Percentiles rank a stretch among this genome's conserved stretches.
These are phyloP conservation scores for Penicillium cataractarum DNA, from an alignment of 495 filamentous ascomycete genomes.

Conservation along the genomic window DNA sequence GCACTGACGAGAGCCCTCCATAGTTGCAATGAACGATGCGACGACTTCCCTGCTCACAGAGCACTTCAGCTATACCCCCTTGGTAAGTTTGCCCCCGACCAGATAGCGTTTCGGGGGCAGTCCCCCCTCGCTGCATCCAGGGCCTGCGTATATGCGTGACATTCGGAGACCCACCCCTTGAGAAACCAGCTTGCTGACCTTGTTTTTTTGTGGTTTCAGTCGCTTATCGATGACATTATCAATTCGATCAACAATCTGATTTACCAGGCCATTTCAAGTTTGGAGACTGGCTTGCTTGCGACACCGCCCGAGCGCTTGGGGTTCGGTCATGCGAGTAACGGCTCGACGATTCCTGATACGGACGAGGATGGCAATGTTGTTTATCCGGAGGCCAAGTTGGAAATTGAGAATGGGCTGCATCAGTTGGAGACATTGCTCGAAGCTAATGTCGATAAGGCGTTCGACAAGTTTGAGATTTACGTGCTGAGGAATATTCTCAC, in stretches of 20 bases:
- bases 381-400: conserved; percentile 65
- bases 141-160: conserved; percentile 7
- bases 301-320: conserved; percentile 75
- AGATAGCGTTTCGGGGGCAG: background rate
- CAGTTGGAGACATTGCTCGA: conserved; percentile 95
- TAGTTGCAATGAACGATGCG: conserved; percentile 47
- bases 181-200: conserved; percentile 29
- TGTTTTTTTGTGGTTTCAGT: conserved; percentile 52
- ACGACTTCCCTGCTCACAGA: conserved; percentile 84
- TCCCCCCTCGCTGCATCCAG: conserved; percentile 7
- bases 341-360: conserved; percentile 52
- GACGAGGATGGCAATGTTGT: conserved; percentile 57
- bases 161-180: conserved; percentile 18
- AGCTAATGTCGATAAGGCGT: conserved; percentile 73
- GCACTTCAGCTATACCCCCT: conserved; percentile 91
- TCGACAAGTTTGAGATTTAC: conserved; percentile 82
- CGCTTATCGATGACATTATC: conserved; percentile 95
- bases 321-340: conserved; percentile 57
- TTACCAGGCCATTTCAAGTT: conserved; percentile 78
- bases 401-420: conserved; percentile 89
- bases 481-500: conserved; percentile 85
- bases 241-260: conserved; percentile 91
- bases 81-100: conserved; percentile 59
- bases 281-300: conserved; percentile 77
- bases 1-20: conserved; percentile 7